Conservation (phyloP, 2,329 filamentous ascomycete genomes). For the Calonectria pseudoturangicola region DNA sequence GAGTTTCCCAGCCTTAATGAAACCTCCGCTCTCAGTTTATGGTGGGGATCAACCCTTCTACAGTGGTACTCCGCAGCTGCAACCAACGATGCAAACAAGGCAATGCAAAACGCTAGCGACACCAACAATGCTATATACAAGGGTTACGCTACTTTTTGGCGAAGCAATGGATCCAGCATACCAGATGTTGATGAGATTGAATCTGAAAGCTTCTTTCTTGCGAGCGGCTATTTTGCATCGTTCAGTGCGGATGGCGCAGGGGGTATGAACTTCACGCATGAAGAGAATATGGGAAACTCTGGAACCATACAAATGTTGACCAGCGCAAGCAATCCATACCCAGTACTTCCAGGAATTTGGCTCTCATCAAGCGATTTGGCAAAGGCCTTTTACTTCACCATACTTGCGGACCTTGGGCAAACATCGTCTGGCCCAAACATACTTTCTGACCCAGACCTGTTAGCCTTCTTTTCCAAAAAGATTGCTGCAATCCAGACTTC, state of each 20-base stretch:
- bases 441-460: conserved; percentile 9
- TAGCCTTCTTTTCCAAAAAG: conserved; percentile 8
- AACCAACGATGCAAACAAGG: not conserved
- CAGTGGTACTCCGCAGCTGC: not conserved
- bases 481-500: not conserved
- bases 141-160: not conserved
- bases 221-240: not conserved
- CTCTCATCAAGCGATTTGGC: not conserved
- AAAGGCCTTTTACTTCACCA: conserved; percentile 10
- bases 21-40: conserved; percentile 15
- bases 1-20: not conserved
- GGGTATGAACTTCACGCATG: not conserved
- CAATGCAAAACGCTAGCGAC: not conserved
- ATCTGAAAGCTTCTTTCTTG: not conserved
- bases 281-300: not conserved
- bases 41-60: conserved; percentile 23
- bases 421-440: not conserved
- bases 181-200: not conserved
- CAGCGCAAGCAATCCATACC: not conserved
- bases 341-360: conserved; percentile 8
- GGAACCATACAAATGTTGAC: not conserved
- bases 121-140: not conserved
- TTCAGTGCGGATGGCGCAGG: not conserved
- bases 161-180: not conserved
- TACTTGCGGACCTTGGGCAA: conserved; percentile 30